Evolutionary conservation across 192 early-diverging fungal species (phyloP).

Genomic region (Umbelopsis isabellina): DNA sequence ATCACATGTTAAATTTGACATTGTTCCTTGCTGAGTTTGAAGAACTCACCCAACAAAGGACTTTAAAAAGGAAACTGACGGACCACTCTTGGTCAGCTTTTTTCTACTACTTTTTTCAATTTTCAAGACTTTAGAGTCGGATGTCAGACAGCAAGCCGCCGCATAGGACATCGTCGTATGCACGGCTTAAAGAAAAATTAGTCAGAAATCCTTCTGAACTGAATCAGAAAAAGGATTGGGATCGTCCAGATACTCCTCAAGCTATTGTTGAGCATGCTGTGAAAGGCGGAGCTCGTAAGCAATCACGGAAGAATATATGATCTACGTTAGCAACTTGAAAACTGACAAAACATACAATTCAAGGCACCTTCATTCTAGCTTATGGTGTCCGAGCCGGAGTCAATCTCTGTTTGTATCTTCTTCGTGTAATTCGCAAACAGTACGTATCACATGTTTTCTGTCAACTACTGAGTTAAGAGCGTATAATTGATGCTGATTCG

Average conservation of each 20-base stretch:
- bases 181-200: slow-evolving; percentile 35
- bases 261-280: slow-evolving; percentile 51
- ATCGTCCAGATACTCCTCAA: slow-evolving; percentile 26
- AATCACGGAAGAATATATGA: background rate
- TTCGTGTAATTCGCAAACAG: slow-evolving; percentile 47
- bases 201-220: slow-evolving; percentile 31
- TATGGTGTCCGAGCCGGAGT: slow-evolving; percentile 60
- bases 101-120: slow-evolving; percentile 21
- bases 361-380: slow-evolving; percentile 55
- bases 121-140: background rate
- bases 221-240: slow-evolving; percentile 32
- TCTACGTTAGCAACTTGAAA: background rate
- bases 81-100: slow-evolving; percentile 10
- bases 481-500: background rate
- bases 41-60: slow-evolving; percentile 13
- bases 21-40: slow-evolving; percentile 1
- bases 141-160: slow-evolving; percentile 21
- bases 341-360: background rate
- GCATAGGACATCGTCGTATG: slow-evolving; percentile 39
- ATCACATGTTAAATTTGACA: slow-evolving; percentile 10
- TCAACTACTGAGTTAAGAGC: background rate
- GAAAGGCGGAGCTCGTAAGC: slow-evolving; percentile 51
- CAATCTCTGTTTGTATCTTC: slow-evolving; percentile 52
- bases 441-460: slow-evolving; percentile 10
- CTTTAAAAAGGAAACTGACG: slow-evolving; percentile 15